These are phyloP conservation scores for Glutinoglossum americanum DNA, from an alignment of 495 filamentous ascomycete species.

Conservation along the genomic window DNA sequence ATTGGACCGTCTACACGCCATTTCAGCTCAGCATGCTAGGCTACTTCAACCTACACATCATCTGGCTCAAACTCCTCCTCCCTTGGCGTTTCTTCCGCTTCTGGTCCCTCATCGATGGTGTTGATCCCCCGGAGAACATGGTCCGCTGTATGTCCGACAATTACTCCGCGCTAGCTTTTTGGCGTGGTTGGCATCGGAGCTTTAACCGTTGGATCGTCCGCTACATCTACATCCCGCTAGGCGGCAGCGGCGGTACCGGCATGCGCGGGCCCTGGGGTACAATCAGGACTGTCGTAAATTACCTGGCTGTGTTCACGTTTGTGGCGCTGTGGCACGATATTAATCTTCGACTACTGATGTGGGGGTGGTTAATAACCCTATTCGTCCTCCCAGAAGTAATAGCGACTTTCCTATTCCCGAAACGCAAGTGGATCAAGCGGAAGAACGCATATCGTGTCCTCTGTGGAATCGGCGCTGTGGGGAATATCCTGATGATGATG, in stretches of 20 bases:
- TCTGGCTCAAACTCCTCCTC: slow-evolving; percentile 93
- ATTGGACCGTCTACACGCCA: slow-evolving; percentile 70
- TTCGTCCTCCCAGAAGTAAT: slow-evolving; percentile 82
- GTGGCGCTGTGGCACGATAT: slow-evolving; percentile 98
- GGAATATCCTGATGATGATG: slow-evolving; percentile 89
- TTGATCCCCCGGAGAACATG: slow-evolving; percentile 97
- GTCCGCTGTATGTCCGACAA: slow-evolving; percentile 91
- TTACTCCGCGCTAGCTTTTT: slow-evolving; percentile 80
- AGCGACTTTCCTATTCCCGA: slow-evolving; percentile 48
- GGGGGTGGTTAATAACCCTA: slow-evolving; percentile 87
- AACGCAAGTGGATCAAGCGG: slow-evolving; percentile 37
- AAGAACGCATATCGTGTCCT: slow-evolving; percentile 56
- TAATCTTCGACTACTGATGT: slow-evolving; percentile 73
- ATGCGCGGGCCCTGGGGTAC: slow-evolving; percentile 18
- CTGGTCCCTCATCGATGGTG: slow-evolving; percentile 71
- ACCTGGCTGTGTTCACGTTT: slow-evolving; percentile 81
- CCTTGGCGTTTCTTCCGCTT: slow-evolving; percentile 97
- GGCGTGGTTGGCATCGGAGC: slow-evolving; percentile 85
- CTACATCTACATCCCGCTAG: slow-evolving; percentile 87
- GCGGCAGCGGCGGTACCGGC: slow-evolving; percentile 32
- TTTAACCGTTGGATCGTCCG: slow-evolving; percentile 88
- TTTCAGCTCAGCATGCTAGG: slow-evolving; percentile 78
- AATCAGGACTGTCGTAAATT: slow-evolving; percentile 39
- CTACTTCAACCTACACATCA: slow-evolving; percentile 90
- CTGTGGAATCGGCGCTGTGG: slow-evolving; percentile 69